A percentile compares a stretch with the other conserved stretches of the same genome.
phyloP scores from a whole-genome alignment of 768 basidiomycete genomes.

The Trametes villosa region DNA sequence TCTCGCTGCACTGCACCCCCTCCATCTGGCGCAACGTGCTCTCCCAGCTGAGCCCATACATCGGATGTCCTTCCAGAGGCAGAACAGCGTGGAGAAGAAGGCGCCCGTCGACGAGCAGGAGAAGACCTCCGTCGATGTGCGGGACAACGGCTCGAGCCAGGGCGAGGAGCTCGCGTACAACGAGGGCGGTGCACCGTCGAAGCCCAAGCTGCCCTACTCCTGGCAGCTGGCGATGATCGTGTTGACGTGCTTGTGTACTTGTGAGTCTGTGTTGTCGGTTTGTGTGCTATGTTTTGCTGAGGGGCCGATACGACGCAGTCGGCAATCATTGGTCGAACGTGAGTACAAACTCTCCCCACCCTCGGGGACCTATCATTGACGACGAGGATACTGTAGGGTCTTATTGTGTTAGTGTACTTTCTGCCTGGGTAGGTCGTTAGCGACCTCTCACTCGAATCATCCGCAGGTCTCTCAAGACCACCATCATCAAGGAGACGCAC shows the following conservation, averaged over 20 bases:
- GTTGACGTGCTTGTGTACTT: constrained; percentile 46
- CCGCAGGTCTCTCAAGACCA: constrained; percentile 44
- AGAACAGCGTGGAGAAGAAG: constrained; percentile 26
- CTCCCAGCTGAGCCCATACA: neutral
- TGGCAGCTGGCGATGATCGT: constrained; percentile 43
- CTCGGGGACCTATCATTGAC: neutral
- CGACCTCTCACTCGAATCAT: neutral
- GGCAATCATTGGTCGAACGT: constrained; percentile 50
- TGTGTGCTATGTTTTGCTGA: neutral
- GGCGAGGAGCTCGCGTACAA: constrained; percentile 1
- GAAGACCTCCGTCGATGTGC: constrained; percentile 13
- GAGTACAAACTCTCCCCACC: constrained; percentile 14
- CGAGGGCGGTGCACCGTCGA: constrained; percentile 14
- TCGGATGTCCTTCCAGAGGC: constrained; percentile 19
- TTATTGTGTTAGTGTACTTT: constrained; percentile 39
- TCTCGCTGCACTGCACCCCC: constrained; percentile 16
- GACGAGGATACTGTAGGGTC: constrained; percentile 32
- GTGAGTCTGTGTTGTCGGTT: constrained; percentile 30
- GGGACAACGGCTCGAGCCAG: constrained; percentile 11
- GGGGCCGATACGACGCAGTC: constrained; percentile 30
- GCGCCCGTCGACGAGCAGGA: constrained; percentile 26
- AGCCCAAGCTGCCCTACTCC: constrained; percentile 38
- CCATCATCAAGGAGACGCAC: constrained; percentile 45
- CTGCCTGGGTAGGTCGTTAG: neutral
- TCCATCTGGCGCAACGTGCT: neutral